Conservation (phyloP, 2,329 filamentous ascomycete species). For the Passalora sequoiae region DNA sequence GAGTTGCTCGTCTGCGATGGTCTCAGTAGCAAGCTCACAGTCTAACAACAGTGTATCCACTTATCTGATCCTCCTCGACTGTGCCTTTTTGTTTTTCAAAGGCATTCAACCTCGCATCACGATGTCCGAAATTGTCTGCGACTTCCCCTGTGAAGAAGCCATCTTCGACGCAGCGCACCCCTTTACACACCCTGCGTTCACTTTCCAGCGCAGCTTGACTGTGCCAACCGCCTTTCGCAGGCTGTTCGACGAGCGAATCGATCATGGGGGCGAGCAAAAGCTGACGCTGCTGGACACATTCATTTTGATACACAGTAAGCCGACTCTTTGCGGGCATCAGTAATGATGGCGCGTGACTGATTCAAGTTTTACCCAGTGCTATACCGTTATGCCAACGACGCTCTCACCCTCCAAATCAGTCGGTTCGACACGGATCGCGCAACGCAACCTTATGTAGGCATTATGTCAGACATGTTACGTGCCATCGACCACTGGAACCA, state of each 20-base stretch:
- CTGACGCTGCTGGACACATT: conserved; percentile 18
- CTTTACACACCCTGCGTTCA: conserved; percentile 11
- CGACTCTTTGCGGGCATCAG: background rate
- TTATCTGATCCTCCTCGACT: conserved; percentile 12
- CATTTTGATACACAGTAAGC: conserved; percentile 15
- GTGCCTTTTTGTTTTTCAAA: conserved; percentile 15
- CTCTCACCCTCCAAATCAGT: no score
- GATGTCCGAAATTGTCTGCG: conserved; percentile 8
- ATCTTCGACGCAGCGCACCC: conserved; percentile 13
- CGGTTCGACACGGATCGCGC: background rate
- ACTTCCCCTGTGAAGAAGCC: conserved; percentile 11
- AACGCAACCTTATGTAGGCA: background rate
- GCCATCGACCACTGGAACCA: conserved; percentile 15
- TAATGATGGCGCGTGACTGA: background rate
- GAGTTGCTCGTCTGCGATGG: no score
- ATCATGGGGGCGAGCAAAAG: background rate
- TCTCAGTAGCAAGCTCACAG: background rate
- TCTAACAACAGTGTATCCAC: conserved; percentile 4
- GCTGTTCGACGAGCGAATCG: conserved; percentile 1
- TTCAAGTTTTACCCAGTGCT: conserved; percentile 5
- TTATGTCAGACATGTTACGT: background rate
- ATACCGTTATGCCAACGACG: conserved; percentile 10
- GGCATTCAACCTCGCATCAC: conserved; percentile 12
- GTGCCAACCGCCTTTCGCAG: conserved; percentile 10
- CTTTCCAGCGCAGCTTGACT: conserved; percentile 9